Percentiles rank a stretch among this genome's conserved stretches.
These are phyloP conservation scores for Candolleomyces aberdarensis DNA, from an alignment of 768 basidiomycete genomes.

Conservation along the genomic window DNA sequence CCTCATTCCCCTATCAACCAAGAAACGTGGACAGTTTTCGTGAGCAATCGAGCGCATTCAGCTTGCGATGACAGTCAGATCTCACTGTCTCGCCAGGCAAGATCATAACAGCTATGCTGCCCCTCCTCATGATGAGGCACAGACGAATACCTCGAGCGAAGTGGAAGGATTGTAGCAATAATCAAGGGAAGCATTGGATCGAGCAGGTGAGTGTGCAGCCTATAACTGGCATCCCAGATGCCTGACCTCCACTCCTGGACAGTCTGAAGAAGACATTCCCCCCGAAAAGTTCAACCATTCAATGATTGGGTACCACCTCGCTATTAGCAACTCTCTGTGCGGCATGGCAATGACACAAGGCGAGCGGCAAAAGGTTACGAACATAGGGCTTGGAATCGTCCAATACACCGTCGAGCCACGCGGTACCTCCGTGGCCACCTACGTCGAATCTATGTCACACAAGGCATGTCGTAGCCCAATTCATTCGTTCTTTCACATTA, in stretches of 20 bases:
- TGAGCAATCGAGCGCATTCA: constrained; percentile 32
- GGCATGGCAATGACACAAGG: constrained; percentile 90
- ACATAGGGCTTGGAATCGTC: constrained; percentile 80
- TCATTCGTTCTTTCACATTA: not conserved
- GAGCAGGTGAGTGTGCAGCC: constrained; percentile 62
- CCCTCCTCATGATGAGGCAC: constrained; percentile 84
- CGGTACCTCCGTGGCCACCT: constrained; percentile 56
- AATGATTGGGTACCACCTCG: constrained; percentile 78
- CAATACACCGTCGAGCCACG: constrained; percentile 61
- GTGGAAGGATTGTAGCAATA: constrained; percentile 63
- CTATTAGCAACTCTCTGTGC: constrained; percentile 63
- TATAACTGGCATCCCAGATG: not conserved
- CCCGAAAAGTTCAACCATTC: constrained; percentile 65
- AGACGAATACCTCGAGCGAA: constrained; percentile 72
- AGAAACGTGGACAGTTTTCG: constrained; percentile 63
- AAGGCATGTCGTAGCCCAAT: constrained; percentile 47
- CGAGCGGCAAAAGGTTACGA: constrained; percentile 67
- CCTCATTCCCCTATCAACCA: constrained; percentile 51
- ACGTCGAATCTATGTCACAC: constrained; percentile 70
- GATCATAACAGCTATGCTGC: constrained; percentile 71
- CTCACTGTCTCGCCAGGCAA: constrained; percentile 43
- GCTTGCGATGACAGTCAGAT: not conserved
- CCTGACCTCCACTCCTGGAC: not conserved
- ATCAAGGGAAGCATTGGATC: constrained; percentile 77
- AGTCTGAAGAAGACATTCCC: constrained; percentile 59